These are phyloP conservation scores for Penicillium subrubescens DNA, from an alignment of 495 filamentous ascomycete genomes.

Conservation along the genomic window DNA sequence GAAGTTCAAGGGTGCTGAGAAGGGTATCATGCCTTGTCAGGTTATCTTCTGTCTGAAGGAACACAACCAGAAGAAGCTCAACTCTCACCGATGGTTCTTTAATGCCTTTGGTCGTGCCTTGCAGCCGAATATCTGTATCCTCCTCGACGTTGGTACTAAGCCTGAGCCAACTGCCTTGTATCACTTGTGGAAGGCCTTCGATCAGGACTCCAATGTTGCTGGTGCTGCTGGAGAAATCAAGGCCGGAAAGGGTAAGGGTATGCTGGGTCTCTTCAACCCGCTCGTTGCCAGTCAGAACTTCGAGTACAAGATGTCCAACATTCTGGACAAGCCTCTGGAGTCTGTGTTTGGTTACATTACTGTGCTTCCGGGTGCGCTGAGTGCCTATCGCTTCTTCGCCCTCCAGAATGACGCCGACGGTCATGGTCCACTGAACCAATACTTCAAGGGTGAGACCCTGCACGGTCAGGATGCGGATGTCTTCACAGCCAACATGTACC, in stretches of 20 bases:
- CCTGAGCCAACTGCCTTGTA: conserved; percentile 88
- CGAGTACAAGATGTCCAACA: conserved; percentile 99
- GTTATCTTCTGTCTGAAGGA: conserved; percentile 99
- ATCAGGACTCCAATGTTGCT: conserved; percentile 93
- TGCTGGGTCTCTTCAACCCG: conserved; percentile 85
- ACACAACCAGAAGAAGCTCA: conserved; percentile 96
- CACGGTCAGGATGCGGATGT: conserved; percentile 97
- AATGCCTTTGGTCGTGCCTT: conserved; percentile 94
- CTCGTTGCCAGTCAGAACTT: conserved; percentile 98
- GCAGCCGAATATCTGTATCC: conserved; percentile 93
- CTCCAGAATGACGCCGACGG: conserved; percentile 96
- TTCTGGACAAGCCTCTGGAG: conserved; percentile 95
- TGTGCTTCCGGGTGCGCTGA: conserved; percentile 90
- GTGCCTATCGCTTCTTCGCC: conserved; percentile 94
- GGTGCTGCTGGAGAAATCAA: conserved; percentile 97
- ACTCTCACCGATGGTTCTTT: conserved; percentile 99
- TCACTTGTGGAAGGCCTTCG: conserved; percentile 98
- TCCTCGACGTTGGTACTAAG: conserved; percentile 94
- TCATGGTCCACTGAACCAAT: conserved; percentile 93
- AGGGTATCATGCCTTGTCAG: conserved; percentile 97
- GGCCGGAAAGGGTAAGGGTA: conserved; percentile 86
- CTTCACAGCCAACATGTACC: conserved; percentile 99
- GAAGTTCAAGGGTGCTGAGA: conserved; percentile 98
- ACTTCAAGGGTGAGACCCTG: conserved; percentile 98
- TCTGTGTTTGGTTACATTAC: conserved; percentile 98